A percentile compares a stretch with the other conserved stretches of the same genome.
These are phyloP conservation scores for Laetiporus sulphureus DNA, from an alignment of 1,284 basidiomycete species.

Conservation along the genomic window DNA sequence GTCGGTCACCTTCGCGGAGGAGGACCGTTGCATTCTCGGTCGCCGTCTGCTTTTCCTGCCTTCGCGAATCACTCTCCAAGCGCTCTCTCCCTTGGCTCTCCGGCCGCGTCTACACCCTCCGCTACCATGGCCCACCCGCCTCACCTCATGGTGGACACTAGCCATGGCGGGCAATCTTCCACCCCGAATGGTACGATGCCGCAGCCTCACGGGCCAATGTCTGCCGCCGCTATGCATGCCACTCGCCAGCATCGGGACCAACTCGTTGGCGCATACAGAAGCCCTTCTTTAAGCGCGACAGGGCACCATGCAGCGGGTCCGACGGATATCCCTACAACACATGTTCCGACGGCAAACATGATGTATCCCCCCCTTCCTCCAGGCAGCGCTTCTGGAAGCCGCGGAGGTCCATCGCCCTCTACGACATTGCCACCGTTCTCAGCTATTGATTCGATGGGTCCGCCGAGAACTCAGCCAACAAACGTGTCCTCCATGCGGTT, in stretches of 20 bases:
- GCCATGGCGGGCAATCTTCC: slow-evolving; percentile 18
- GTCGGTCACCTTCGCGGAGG: slow-evolving; percentile 58
- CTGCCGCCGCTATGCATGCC: slow-evolving; percentile 7
- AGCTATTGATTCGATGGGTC: slow-evolving; percentile 54
- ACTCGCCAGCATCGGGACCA: slow-evolving; percentile 18
- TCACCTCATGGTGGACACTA: slow-evolving; percentile 33
- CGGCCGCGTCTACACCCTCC: slow-evolving; percentile 53
- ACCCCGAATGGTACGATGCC: slow-evolving; percentile 19
- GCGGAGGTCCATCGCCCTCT: slow-evolving; percentile 24
- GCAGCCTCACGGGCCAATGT: slow-evolving; percentile 18
- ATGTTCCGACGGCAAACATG: slow-evolving; percentile 13
- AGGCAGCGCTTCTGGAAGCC: slow-evolving; percentile 20
- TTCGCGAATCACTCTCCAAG: slow-evolving; percentile 59
- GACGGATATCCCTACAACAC: slow-evolving; percentile 22
- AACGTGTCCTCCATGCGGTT: slow-evolving; percentile 57
- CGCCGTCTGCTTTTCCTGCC: slow-evolving; percentile 53
- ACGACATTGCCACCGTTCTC: slow-evolving; percentile 68
- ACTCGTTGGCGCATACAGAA: slow-evolving; percentile 18
- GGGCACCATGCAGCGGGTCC: slow-evolving; percentile 19
- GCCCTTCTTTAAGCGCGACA: slow-evolving; percentile 17
- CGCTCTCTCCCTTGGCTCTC: slow-evolving; percentile 48
- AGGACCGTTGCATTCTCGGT: slow-evolving; percentile 40
- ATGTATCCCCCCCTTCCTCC: slow-evolving; percentile 18
- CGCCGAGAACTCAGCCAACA: slow-evolving; percentile 36
- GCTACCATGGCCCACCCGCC: slow-evolving; percentile 30